Evolutionary conservation across 1,284 basidiomycete species (phyloP).

Genomic region (Heterobasidion irregulare): DNA sequence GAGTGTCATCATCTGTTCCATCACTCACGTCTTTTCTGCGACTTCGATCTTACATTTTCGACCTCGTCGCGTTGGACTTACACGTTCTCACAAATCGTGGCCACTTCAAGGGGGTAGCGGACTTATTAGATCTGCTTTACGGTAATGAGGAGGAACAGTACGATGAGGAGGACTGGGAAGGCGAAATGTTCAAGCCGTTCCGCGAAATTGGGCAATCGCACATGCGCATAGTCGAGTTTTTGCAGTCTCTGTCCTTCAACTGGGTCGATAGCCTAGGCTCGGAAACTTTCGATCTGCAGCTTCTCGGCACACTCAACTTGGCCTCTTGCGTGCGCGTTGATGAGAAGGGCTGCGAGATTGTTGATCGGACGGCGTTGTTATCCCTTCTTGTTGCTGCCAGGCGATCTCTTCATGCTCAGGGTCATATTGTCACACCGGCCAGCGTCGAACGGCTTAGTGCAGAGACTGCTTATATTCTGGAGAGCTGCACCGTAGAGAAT

Average conservation of each 20-base stretch:
- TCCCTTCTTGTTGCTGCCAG: conserved; percentile 56
- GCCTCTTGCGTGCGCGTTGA: conserved; percentile 69
- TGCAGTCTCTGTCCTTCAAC: conserved; percentile 80
- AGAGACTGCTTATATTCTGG: conserved; percentile 72
- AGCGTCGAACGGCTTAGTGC: conserved; percentile 62
- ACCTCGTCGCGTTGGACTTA: conserved; percentile 84
- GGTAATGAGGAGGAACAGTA: conserved; percentile 44
- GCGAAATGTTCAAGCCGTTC: conserved; percentile 48
- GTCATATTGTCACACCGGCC: conserved; percentile 51
- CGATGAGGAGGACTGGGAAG: conserved; percentile 32
- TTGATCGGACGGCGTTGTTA: conserved; percentile 68
- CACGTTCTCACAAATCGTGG: conserved; percentile 79
- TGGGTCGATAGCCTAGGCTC: conserved; percentile 76
- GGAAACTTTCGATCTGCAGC: conserved; percentile 53
- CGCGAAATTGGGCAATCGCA: conserved; percentile 74
- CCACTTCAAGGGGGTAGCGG: conserved; percentile 61
- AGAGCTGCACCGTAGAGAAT: conserved; percentile 82
- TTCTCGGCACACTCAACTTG: conserved; percentile 66
- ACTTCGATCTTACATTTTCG: conserved; percentile 79
- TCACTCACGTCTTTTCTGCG: conserved; percentile 76
- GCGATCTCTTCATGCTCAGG: conserved; percentile 58
- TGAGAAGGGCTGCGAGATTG: conserved; percentile 71
- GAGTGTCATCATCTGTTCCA: conserved; percentile 68
- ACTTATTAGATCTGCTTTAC: conserved; percentile 71
- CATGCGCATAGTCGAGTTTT: conserved; percentile 78